These are phyloP conservation scores for Nothomitra cinnamomea DNA, from an alignment of 2,329 filamentous ascomycete genomes.

Conservation along the genomic window DNA sequence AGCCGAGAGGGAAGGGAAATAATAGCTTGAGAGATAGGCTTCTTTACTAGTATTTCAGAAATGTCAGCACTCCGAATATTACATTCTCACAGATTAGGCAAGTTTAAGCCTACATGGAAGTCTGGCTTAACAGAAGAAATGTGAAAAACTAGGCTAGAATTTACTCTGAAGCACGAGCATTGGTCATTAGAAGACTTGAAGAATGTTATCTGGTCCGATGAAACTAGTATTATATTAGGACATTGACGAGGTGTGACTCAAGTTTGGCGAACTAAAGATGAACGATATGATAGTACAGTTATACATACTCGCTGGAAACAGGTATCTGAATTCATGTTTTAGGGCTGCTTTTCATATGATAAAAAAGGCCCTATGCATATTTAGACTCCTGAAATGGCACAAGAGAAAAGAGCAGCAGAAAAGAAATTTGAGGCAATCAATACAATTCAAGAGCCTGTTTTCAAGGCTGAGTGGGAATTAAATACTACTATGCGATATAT, in stretches of 20 bases:
- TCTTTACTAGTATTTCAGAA: not conserved
- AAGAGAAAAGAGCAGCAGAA: not conserved
- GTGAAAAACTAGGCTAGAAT: not conserved
- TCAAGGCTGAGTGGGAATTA: not conserved
- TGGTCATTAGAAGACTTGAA: not conserved
- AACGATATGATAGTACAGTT: too few species aligned
- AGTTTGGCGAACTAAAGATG: too few species aligned
- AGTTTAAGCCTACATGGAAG: not conserved
- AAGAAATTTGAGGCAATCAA: not conserved
- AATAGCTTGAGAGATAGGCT: not conserved
- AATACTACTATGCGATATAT: not conserved
- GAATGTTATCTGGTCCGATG: slow-evolving; percentile 2
- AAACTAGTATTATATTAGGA: too few species aligned
- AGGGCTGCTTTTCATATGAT: not conserved
- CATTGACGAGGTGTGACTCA: too few species aligned
- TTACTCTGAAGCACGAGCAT: too few species aligned
- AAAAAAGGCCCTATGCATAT: not conserved
- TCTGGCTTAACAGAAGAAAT: not conserved
- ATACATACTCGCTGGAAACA: too few species aligned
- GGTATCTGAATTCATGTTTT: too few species aligned
- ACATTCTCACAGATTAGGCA: too few species aligned
- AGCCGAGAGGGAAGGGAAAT: not conserved
- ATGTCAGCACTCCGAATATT: not conserved
- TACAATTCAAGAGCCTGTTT: not conserved
- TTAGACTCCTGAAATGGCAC: not conserved